Conservation (phyloP, 2,329 filamentous ascomycete species). For the Apiospora koreana region DNA sequence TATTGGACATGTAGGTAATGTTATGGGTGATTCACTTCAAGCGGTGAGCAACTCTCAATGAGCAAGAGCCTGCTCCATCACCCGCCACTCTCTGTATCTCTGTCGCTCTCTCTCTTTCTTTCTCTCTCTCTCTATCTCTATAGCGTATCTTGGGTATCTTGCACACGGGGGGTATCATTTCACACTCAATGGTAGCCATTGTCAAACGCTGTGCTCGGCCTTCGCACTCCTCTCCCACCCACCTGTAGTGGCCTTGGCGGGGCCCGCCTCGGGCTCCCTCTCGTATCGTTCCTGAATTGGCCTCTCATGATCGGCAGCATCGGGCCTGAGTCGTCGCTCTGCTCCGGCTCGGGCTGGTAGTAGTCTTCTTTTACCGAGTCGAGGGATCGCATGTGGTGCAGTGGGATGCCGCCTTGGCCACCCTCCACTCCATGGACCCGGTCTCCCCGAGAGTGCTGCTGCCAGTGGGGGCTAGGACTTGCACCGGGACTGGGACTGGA, state of each 20-base stretch:
- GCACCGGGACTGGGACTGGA: neutral
- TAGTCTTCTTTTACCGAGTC: constrained; percentile 16
- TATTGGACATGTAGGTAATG: neutral
- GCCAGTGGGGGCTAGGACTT: neutral
- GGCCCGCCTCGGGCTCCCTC: neutral
- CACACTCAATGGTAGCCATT: neutral
- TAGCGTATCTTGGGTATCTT: neutral
- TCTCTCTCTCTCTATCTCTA: neutral
- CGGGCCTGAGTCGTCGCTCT: constrained; percentile 22
- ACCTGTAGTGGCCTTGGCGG: neutral
- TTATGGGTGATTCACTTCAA: neutral
- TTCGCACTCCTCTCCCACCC: neutral
- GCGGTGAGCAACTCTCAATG: neutral
- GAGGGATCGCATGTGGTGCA: constrained; percentile 11
- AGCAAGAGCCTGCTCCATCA: neutral
- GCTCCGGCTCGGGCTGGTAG: constrained; percentile 17
- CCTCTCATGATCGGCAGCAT: constrained; percentile 20
- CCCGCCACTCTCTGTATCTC: neutral
- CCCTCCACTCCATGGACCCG: neutral
- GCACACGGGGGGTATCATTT: constrained; percentile 3
- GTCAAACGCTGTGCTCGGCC: neutral
- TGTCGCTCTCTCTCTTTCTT: neutral
- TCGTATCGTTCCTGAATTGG: neutral
- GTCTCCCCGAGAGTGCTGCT: neutral
- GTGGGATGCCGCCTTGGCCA: constrained; percentile 7